A percentile compares a stretch with the other conserved stretches of the same genome.
These are phyloP conservation scores for Rubroshorea leprosula DNA, from an alignment of 345 rosid species.

Conservation along the genomic window DNA sequence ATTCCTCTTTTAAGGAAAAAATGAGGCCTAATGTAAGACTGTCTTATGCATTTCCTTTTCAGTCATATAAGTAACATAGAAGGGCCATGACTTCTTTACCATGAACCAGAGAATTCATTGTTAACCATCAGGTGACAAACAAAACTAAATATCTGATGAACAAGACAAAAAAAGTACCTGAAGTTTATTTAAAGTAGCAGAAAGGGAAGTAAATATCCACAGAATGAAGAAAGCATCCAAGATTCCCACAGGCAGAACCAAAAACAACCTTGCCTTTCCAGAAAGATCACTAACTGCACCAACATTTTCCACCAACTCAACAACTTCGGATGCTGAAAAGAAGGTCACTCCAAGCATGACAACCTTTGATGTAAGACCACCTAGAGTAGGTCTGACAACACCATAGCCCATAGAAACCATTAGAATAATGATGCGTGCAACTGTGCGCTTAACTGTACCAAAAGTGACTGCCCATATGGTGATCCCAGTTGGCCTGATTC, in stretches of 20 bases:
- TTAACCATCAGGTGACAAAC: not conserved
- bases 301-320: slow-evolving; percentile 83
- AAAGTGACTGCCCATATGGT: slow-evolving; percentile 93
- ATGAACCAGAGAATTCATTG: not conserved
- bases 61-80: no score
- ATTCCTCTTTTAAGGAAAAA: not conserved
- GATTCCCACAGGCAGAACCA: slow-evolving; percentile 78
- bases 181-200: slow-evolving; percentile 83
- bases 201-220: slow-evolving; percentile 93
- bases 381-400: slow-evolving; percentile 92
- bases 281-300: slow-evolving; percentile 91
- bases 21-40: no score
- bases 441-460: slow-evolving; percentile 67
- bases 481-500: slow-evolving; percentile 79
- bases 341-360: slow-evolving; percentile 83
- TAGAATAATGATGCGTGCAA: slow-evolving; percentile 69
- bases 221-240: slow-evolving; percentile 93
- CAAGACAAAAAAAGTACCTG: slow-evolving; percentile 44
- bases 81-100: not conserved
- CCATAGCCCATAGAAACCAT: slow-evolving; percentile 98
- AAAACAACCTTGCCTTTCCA: slow-evolving; percentile 79
- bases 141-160: slow-evolving; percentile 3
- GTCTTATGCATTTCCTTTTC: no score
- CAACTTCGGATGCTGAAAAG: slow-evolving; percentile 84
- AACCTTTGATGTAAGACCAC: slow-evolving; percentile 89